Evolutionary conservation across 768 basidiomycete species (phyloP).

Genomic region (Hypholoma sublateritium): DNA sequence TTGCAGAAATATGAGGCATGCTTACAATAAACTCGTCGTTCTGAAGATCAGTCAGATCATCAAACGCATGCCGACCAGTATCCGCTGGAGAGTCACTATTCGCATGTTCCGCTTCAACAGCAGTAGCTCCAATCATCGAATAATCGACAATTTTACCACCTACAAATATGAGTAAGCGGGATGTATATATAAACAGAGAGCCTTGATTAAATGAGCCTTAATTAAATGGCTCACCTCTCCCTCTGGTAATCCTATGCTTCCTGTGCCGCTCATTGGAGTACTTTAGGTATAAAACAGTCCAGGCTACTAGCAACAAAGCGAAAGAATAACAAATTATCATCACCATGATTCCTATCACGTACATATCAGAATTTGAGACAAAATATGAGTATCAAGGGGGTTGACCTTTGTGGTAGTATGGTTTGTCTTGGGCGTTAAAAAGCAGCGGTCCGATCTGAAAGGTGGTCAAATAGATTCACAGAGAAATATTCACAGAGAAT

Average conservation of each 20-base stretch:
- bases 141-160: constrained; percentile 19
- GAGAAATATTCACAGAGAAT: background rate
- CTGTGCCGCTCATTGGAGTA: constrained; percentile 15
- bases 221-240: constrained; percentile 13
- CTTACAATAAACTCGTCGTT: constrained; percentile 26
- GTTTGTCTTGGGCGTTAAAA: constrained; percentile 13
- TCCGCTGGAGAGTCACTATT: background rate
- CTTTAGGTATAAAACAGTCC: constrained; percentile 11
- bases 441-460: constrained; percentile 14
- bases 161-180: background rate
- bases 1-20: background rate
- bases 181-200: too few species aligned
- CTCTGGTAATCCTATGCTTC: constrained; percentile 12
- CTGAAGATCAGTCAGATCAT: constrained; percentile 23
- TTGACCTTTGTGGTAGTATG: constrained; percentile 17
- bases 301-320: background rate
- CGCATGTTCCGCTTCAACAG: constrained; percentile 7
- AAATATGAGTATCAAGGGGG: too few species aligned
- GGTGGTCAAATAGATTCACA: background rate
- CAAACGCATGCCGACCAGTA: constrained; percentile 17
- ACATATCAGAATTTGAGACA: background rate
- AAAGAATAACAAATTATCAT: constrained; percentile 13
- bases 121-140: constrained; percentile 14
- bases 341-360: constrained; percentile 10
- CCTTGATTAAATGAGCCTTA: background rate